Evolutionary conservation across 352 stramenopile species (phyloP).

Genomic region (Phytophthora cryptogea): DNA sequence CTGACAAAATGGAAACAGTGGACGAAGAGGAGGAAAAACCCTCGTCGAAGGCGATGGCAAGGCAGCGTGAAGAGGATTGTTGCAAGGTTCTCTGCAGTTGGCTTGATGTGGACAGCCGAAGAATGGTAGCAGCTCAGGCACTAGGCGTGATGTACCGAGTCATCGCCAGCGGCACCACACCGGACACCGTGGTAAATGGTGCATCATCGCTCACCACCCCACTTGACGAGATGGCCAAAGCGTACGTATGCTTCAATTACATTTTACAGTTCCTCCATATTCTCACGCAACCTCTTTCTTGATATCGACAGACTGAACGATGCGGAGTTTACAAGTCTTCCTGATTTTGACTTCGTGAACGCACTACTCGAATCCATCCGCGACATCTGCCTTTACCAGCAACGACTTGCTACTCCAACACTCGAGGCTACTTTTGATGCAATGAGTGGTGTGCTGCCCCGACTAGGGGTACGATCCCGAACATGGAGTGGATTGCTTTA

Average conservation of each 20-base stretch:
- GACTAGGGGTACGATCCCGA: slow-evolving; percentile 46
- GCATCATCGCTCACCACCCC: slow-evolving; percentile 28
- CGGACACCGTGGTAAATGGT: slow-evolving; percentile 24
- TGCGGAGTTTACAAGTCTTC: slow-evolving; percentile 31
- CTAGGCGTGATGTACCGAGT: slow-evolving; percentile 45
- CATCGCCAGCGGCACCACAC: slow-evolving; percentile 20
- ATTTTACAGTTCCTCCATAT: neutral
- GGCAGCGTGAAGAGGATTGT: slow-evolving; percentile 41
- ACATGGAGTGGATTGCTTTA: neutral
- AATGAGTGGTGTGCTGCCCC: slow-evolving; percentile 56
- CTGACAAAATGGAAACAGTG: slow-evolving; percentile 26
- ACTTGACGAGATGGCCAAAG: slow-evolving; percentile 34
- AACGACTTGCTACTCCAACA: slow-evolving; percentile 27
- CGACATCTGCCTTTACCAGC: slow-evolving; percentile 51
- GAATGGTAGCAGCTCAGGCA: slow-evolving; percentile 43
- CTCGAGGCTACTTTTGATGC: slow-evolving; percentile 42
- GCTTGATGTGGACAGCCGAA: slow-evolving; percentile 31
- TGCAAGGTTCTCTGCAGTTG: slow-evolving; percentile 48
- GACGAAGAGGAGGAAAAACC: slow-evolving; percentile 42
- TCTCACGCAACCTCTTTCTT: neutral
- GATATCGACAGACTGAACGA: slow-evolving; percentile 41
- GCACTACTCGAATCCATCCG: slow-evolving; percentile 59
- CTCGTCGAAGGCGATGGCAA: slow-evolving; percentile 20
- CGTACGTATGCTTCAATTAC: slow-evolving; percentile 26
- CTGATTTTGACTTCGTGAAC: slow-evolving; percentile 65